A percentile compares a stretch with the other conserved stretches of the same genome.
phyloP scores from a whole-genome alignment of 177 flowering plant species.

The Vitis hybrid region DNA sequence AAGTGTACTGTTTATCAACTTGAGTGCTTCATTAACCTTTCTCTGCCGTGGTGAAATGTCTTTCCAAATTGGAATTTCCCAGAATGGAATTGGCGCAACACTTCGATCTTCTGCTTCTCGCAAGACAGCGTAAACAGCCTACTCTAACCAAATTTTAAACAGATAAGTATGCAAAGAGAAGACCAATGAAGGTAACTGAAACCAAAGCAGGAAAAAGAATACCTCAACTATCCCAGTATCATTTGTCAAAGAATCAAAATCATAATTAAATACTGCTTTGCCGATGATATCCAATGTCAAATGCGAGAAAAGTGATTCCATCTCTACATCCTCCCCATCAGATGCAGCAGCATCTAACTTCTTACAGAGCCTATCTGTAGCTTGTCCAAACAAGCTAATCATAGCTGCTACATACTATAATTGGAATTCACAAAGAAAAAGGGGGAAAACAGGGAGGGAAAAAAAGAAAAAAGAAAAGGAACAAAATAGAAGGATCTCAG shows the following conservation, averaged over 20 bases:
- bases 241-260: constrained; percentile 87
- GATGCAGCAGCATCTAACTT: constrained; percentile 84
- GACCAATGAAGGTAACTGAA: not conserved
- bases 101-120: constrained; percentile 97
- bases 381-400: constrained; percentile 80
- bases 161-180: not conserved
- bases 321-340: constrained; percentile 94
- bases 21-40: constrained; percentile 76
- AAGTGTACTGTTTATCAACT: constrained; percentile 71
- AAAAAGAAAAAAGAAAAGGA: constrained; percentile 1
- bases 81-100: constrained; percentile 74
- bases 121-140: constrained; percentile 95
- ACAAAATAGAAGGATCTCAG: constrained; percentile 1
- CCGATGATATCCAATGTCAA: constrained; percentile 94
- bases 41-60: constrained; percentile 83
- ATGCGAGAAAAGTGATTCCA: constrained; percentile 96
- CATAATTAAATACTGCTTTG: constrained; percentile 94
- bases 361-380: constrained; percentile 81
- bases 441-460: not conserved
- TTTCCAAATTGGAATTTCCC: constrained; percentile 98
- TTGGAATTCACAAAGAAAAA: constrained; percentile 4
- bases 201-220: constrained; percentile 4
- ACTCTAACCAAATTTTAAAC: constrained; percentile 19
- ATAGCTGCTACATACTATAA: constrained; percentile 89
- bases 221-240: constrained; percentile 98